phyloP scores from a whole-genome alignment of 2,329 filamentous ascomycete species.

The Neofusicoccum cordaticola region DNA sequence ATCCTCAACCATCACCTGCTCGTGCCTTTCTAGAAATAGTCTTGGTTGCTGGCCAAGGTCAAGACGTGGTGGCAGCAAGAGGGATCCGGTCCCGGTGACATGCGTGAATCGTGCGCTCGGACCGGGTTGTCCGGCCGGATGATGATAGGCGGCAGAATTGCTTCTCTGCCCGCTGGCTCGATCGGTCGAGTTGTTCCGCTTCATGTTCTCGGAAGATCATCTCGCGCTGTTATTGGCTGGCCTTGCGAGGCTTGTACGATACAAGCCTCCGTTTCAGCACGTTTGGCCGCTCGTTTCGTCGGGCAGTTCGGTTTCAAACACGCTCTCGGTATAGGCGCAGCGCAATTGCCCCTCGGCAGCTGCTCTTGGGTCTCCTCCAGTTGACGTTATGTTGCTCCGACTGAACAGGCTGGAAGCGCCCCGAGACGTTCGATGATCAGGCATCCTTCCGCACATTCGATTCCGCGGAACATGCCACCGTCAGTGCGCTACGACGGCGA shows the following conservation, averaged over 20 bases:
- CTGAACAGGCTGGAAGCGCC: too few relatives aligned
- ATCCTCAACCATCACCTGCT: too few relatives aligned
- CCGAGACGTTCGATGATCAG: not conserved
- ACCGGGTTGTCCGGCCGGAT: too few relatives aligned
- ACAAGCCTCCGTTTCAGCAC: constrained; percentile 6
- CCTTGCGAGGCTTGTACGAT: not conserved
- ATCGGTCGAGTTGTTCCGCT: not conserved
- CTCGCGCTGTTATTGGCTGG: not conserved
- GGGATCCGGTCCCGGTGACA: too few relatives aligned
- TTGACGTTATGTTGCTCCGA: too few relatives aligned
- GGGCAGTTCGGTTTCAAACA: too few relatives aligned
- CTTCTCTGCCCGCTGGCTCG: not conserved
- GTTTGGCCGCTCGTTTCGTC: not conserved
- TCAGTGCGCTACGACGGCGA: not conserved
- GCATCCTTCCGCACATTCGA: not conserved
- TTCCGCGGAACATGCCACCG: not conserved
- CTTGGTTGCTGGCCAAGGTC: too few relatives aligned
- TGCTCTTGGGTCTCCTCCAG: too few relatives aligned
- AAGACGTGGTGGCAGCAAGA: too few relatives aligned
- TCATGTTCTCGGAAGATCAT: not conserved
- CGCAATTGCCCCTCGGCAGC: not conserved
- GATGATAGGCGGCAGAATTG: not conserved
- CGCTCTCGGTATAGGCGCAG: not conserved
- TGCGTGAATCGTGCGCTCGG: too few relatives aligned
- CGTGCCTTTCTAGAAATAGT: too few relatives aligned